Conservation (phyloP, 202 grass and related monocot species). For the Panicum hallii region DNA sequence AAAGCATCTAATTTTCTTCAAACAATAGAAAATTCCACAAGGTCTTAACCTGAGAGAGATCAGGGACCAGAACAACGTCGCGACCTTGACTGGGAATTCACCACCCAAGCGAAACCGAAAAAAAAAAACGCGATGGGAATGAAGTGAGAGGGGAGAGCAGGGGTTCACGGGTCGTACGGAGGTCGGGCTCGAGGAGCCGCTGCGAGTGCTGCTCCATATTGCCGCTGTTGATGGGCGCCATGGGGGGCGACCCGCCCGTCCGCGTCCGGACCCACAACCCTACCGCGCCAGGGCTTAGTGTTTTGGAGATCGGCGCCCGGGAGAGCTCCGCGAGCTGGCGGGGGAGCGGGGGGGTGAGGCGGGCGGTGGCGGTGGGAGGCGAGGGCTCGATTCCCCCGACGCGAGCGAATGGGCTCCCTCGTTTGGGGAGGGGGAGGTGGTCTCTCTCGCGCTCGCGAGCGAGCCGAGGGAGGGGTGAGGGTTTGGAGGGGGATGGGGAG, state of each 20-base stretch:
- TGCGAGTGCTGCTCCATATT: slow-evolving; percentile 96
- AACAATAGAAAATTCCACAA: background rate
- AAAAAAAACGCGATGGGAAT: no score
- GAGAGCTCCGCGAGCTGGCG: slow-evolving; percentile 11
- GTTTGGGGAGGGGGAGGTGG: background rate
- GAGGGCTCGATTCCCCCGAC: slow-evolving; percentile 1
- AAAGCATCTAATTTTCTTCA: background rate
- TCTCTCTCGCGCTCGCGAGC: slow-evolving; percentile 41
- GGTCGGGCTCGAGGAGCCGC: slow-evolving; percentile 82
- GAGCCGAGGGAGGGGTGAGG: slow-evolving; percentile 37
- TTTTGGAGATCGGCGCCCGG: slow-evolving; percentile 53
- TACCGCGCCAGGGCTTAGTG: slow-evolving; percentile 64
- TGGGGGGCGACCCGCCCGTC: slow-evolving; percentile 45
- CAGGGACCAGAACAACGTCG: background rate
- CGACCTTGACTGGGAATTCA: background rate
- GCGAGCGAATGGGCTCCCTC: background rate
- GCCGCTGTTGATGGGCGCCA: slow-evolving; percentile 82
- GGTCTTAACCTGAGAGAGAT: background rate
- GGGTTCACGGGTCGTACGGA: slow-evolving; percentile 52
- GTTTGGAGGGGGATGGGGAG: background rate
- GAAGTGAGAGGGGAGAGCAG: background rate
- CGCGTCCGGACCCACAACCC: slow-evolving; percentile 40
- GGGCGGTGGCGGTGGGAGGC: background rate
- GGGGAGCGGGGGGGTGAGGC: background rate
- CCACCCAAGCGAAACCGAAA: no score